phyloP scores from a whole-genome alignment of 768 basidiomycete species.

The Kwoniella sp. region DNA sequence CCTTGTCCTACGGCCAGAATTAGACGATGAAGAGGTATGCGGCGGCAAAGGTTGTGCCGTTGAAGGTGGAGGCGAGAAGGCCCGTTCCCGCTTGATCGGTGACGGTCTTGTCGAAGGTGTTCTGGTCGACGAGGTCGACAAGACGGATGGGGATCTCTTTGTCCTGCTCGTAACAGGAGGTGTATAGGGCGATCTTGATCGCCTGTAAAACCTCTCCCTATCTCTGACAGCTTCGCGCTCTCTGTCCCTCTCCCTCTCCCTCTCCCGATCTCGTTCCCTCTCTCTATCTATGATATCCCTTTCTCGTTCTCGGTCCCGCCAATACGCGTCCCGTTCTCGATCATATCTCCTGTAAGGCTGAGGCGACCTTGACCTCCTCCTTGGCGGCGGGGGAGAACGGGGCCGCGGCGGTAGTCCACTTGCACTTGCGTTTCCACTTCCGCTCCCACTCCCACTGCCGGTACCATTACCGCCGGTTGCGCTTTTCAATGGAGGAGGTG shows the following conservation, averaged over 20 bases:
- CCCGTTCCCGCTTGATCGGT: conserved; percentile 11
- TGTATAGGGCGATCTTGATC: conserved; percentile 28
- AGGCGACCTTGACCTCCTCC: conserved; percentile 25
- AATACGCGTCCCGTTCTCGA: conserved; percentile 20
- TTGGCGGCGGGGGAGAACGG: conserved; percentile 15
- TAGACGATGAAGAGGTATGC: neutral
- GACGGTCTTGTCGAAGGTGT: conserved; percentile 24
- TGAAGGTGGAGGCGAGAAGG: conserved; percentile 7
- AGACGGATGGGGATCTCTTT: conserved; percentile 19
- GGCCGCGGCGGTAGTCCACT: conserved; percentile 22
- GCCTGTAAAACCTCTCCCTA: conserved; percentile 11
- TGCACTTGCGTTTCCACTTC: too few relatives aligned
- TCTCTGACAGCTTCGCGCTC: conserved; percentile 15
- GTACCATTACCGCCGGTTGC: neutral
- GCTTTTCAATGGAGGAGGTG: neutral
- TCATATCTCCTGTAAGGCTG: conserved; percentile 15
- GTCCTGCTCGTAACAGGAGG: conserved; percentile 19
- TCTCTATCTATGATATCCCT: conserved; percentile 17
- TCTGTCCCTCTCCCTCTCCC: conserved; percentile 5
- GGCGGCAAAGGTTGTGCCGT: neutral
- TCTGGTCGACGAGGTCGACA: conserved; percentile 10
- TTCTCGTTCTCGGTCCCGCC: conserved; percentile 16
- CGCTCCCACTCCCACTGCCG: neutral
- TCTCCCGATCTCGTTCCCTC: neutral
- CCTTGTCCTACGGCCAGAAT: neutral